A percentile compares a stretch with the other conserved stretches of the same genome.
Evolutionary conservation across 441 rosid genomes (phyloP).

Genomic region (Geranium incanum): DNA sequence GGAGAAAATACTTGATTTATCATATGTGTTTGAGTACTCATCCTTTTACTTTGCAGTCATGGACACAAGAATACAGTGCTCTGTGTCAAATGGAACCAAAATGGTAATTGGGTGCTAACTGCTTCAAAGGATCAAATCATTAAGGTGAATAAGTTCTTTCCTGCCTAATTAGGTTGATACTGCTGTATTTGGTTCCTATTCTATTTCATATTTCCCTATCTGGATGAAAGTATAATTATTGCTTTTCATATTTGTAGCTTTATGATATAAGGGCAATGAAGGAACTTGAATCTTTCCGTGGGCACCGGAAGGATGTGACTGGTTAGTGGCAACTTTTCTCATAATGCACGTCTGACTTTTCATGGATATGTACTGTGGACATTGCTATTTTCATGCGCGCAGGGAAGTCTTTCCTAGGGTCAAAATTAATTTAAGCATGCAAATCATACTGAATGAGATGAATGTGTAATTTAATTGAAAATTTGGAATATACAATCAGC

Average conservation of each 20-base stretch:
- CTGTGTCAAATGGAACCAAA: conserved; percentile 95
- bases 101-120: conserved; percentile 94
- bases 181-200: conserved; percentile 7
- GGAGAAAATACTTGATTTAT: background rate
- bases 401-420: background rate
- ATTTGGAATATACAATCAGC: background rate
- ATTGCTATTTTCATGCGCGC: background rate
- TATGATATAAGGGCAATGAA: conserved; percentile 97
- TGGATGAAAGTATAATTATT: conserved; percentile 5
- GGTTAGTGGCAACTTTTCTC: conserved; percentile 44
- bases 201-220: conserved; percentile 15
- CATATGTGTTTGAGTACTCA: conserved; percentile 10
- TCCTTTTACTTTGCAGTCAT: conserved; percentile 52
- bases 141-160: conserved; percentile 40
- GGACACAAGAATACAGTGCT: conserved; percentile 96
- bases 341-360: conserved; percentile 1
- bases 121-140: conserved; percentile 93
- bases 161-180: conserved; percentile 11
- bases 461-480: background rate
- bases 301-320: conserved; percentile 86
- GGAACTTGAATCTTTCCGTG: conserved; percentile 96
- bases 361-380: background rate
- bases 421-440: background rate
- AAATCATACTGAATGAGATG: background rate
- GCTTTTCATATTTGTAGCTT: conserved; percentile 43